These are phyloP conservation scores for Pythium dissimile DNA, from an alignment of 352 stramenopile genomes.

Conservation along the genomic window DNA sequence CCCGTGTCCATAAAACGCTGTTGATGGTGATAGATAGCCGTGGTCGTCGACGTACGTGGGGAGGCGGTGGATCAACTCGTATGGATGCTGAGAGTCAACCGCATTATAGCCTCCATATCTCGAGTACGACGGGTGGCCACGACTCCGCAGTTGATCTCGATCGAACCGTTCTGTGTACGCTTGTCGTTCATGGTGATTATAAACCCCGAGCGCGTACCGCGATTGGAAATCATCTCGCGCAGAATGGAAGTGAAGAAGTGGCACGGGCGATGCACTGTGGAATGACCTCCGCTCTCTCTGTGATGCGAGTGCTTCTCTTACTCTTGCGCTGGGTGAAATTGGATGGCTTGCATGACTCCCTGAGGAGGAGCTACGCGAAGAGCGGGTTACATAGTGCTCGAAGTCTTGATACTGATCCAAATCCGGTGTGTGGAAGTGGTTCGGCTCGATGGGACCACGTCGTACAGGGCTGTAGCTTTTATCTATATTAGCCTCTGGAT, in stretches of 20 bases:
- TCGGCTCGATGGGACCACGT: slow-evolving; percentile 18
- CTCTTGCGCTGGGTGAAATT: slow-evolving; percentile 53
- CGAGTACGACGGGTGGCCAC: slow-evolving; percentile 10
- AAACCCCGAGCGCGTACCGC: slow-evolving; percentile 12
- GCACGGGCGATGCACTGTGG: not conserved
- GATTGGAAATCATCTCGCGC: slow-evolving; percentile 28
- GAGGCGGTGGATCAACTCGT: not conserved
- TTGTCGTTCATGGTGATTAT: slow-evolving; percentile 3
- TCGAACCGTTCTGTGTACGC: slow-evolving; percentile 41
- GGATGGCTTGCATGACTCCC: slow-evolving; percentile 6
- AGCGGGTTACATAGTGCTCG: slow-evolving; percentile 13
- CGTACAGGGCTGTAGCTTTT: slow-evolving; percentile 23
- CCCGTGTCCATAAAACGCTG: too few relatives aligned
- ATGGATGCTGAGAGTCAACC: not conserved
- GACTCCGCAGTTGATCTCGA: slow-evolving; percentile 18
- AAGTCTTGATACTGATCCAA: not conserved
- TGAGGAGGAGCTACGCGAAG: slow-evolving; percentile 7
- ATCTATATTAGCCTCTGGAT: slow-evolving; percentile 14
- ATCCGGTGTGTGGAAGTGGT: not conserved
- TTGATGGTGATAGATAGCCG: not conserved
- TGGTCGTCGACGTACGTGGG: slow-evolving; percentile 3
- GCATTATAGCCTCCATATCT: not conserved
- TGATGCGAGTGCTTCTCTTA: slow-evolving; percentile 44
- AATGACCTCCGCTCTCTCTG: slow-evolving; percentile 24
- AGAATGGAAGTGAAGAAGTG: slow-evolving; percentile 29